phyloP scores from a whole-genome alignment of 225 moss, liverwort and hornwort species.

The Asterella californica region DNA sequence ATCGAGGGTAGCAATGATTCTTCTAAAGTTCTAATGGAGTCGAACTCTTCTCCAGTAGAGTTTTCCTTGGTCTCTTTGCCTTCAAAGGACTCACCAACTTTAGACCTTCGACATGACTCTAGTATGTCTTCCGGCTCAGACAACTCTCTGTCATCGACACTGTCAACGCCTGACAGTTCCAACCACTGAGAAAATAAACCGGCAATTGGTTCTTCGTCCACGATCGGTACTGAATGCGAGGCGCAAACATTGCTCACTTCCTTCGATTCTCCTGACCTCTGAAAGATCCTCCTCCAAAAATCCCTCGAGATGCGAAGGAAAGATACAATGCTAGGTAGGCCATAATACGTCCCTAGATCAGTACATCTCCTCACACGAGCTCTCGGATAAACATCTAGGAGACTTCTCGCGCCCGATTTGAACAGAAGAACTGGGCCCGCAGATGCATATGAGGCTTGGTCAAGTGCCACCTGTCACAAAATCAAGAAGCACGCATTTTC shows the following conservation, averaged over 20 bases:
- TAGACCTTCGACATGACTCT: constrained; percentile 4
- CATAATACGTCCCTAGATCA: constrained; percentile 36
- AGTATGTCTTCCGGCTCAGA: constrained; percentile 29
- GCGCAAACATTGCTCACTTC: background rate
- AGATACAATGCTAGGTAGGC: constrained; percentile 36
- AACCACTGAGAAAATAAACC: constrained; percentile 8
- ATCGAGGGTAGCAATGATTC: constrained; percentile 21
- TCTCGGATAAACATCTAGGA: background rate
- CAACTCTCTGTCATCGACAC: constrained; percentile 20
- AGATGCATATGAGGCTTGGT: constrained; percentile 4
- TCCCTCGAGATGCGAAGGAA: constrained; percentile 35
- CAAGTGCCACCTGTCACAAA: constrained; percentile 10
- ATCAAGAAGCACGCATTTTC: background rate
- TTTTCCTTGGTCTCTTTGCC: background rate
- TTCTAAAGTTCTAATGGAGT: background rate
- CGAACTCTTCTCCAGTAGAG: constrained; percentile 19
- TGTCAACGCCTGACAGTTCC: constrained; percentile 29
- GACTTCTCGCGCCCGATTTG: background rate
- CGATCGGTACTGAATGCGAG: background rate
- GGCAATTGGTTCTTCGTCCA: background rate
- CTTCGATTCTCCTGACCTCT: background rate
- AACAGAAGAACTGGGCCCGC: background rate
- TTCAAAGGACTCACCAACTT: constrained; percentile 3
- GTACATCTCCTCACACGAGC: constrained; percentile 3
- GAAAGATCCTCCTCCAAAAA: constrained; percentile 27